These are phyloP conservation scores for Graphilbum fragrans DNA, from an alignment of 2,329 filamentous ascomycete genomes.

Conservation along the genomic window DNA sequence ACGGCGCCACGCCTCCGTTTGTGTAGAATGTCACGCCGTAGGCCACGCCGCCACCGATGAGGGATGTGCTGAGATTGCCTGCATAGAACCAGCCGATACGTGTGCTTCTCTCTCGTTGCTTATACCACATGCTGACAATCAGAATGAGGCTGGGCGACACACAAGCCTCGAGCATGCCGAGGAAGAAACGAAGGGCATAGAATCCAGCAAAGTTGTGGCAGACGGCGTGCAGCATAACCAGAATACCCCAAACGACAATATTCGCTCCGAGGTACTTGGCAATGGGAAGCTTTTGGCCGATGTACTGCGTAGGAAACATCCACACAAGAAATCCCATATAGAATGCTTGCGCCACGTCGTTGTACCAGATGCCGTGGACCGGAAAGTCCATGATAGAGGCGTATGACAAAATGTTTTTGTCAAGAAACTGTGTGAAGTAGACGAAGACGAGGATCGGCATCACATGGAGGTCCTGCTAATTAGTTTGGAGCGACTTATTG, in stretches of 20 bases:
- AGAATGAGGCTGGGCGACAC: slow-evolving; percentile 15
- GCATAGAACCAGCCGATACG: slow-evolving; percentile 14
- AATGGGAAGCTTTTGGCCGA: slow-evolving; percentile 7
- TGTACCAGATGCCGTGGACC: slow-evolving; percentile 8
- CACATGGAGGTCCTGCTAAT: slow-evolving; percentile 7
- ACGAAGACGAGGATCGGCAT: slow-evolving; percentile 10
- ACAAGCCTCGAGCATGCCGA: slow-evolving; percentile 15
- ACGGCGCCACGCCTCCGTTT: slow-evolving; percentile 8
- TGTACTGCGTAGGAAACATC: slow-evolving; percentile 7
- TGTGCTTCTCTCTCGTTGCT: slow-evolving; percentile 18
- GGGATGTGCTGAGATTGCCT: slow-evolving; percentile 5
- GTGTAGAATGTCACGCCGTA: slow-evolving; percentile 12
- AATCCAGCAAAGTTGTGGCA: slow-evolving; percentile 15
- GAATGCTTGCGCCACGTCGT: slow-evolving; percentile 9
- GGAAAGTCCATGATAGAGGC: slow-evolving; percentile 9
- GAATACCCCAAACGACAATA: slow-evolving; percentile 8
- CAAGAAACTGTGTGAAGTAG: slow-evolving; percentile 6
- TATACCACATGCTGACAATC: slow-evolving; percentile 16
- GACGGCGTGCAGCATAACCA: slow-evolving; percentile 15
- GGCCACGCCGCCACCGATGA: slow-evolving; percentile 8
- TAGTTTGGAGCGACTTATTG: too few species aligned
- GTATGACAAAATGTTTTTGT: slow-evolving; percentile 10
- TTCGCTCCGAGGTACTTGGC: slow-evolving; percentile 8
- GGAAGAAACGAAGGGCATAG: slow-evolving; percentile 15
- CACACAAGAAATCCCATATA: slow-evolving; percentile 9